Percentiles rank a stretch among this genome's conserved stretches.
These are phyloP conservation scores for Pythium insidiosum DNA, from an alignment of 352 stramenopile genomes.

Conservation along the genomic window DNA sequence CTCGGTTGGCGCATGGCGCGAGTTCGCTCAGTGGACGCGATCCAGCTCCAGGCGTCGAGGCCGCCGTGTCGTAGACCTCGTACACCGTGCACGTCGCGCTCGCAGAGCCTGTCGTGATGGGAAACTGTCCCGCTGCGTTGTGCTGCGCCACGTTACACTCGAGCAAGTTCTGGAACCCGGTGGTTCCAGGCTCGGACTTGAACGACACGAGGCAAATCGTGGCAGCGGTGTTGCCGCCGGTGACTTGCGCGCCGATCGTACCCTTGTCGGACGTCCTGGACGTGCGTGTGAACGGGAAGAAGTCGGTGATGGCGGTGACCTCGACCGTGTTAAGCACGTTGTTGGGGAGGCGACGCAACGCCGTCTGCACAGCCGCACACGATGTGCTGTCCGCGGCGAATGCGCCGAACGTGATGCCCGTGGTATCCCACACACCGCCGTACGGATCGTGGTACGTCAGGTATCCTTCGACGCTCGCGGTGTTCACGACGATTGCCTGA, in stretches of 20 bases:
- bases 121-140: slow-evolving; percentile 23
- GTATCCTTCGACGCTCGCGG: slow-evolving; percentile 13
- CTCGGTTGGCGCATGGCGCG: slow-evolving; percentile 46
- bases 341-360: slow-evolving; percentile 43
- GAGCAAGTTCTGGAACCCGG: slow-evolving; percentile 48
- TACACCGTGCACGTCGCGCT: slow-evolving; percentile 21
- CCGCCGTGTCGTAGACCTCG: slow-evolving; percentile 17
- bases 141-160: slow-evolving; percentile 37
- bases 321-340: slow-evolving; percentile 54
- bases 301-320: slow-evolving; percentile 2
- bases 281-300: slow-evolving; percentile 19
- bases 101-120: slow-evolving; percentile 3
- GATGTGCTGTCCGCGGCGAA: background rate
- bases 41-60: background rate
- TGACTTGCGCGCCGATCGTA: background rate
- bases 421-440: slow-evolving; percentile 52
- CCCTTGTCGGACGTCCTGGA: slow-evolving; percentile 2
- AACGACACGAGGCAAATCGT: slow-evolving; percentile 45
- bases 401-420: slow-evolving; percentile 20
- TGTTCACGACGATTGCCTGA: slow-evolving; percentile 23
- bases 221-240: background rate
- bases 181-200: slow-evolving; percentile 35
- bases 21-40: slow-evolving; percentile 35
- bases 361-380: slow-evolving; percentile 30
- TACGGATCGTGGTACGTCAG: slow-evolving; percentile 74